Evolutionary conservation across 2,329 filamentous ascomycete genomes (phyloP).

Genomic region (Colletotrichum aenigma): DNA sequence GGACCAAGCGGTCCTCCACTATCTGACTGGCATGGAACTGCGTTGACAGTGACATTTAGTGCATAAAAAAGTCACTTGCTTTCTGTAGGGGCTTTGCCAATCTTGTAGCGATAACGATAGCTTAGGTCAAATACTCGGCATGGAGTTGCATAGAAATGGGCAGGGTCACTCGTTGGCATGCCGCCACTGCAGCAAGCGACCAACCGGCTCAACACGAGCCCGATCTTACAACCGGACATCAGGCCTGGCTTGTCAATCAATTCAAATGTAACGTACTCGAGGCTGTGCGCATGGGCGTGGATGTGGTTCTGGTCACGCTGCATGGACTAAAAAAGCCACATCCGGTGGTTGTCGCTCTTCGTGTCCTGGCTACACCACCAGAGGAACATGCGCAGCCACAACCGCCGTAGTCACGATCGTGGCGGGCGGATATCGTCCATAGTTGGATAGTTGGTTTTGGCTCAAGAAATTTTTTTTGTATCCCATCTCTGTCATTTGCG

Average conservation of each 20-base stretch:
- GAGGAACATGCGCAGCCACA: background rate
- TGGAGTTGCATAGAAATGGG: background rate
- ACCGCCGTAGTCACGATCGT: background rate
- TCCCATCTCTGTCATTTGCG: background rate
- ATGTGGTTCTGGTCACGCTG: background rate
- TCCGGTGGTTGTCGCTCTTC: background rate
- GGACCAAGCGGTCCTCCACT: background rate
- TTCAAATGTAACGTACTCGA: background rate
- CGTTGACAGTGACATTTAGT: background rate
- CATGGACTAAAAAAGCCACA: background rate
- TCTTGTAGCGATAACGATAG: background rate
- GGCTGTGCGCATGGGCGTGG: background rate
- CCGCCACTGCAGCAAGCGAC: background rate
- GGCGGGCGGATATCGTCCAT: background rate
- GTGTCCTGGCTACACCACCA: background rate
- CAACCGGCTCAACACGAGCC: background rate
- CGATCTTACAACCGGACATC: background rate
- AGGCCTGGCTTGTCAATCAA: slow-evolving; percentile 16
- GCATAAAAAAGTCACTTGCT: background rate
- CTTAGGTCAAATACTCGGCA: background rate
- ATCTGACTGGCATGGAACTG: background rate
- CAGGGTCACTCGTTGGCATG: background rate
- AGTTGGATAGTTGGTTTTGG: background rate
- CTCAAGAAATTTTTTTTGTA: too few relatives aligned
- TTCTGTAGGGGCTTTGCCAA: background rate